These are phyloP conservation scores for Mycena metata DNA, from an alignment of 768 basidiomycete genomes.

Conservation along the genomic window DNA sequence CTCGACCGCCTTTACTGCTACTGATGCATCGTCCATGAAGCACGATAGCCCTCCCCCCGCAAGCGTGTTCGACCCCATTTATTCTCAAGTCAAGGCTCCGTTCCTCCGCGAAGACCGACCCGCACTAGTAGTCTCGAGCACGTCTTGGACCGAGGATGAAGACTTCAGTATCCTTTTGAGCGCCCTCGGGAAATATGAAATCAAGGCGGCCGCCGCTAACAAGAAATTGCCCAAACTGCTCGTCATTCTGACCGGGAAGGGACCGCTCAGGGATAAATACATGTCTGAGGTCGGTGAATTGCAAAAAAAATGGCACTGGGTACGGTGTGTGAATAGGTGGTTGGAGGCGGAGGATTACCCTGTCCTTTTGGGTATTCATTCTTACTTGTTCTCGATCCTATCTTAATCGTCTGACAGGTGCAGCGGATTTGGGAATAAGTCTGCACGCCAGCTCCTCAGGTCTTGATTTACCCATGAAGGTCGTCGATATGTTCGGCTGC, in stretches of 20 bases:
- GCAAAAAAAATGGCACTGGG: slow-evolving; percentile 81
- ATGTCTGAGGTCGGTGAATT: slow-evolving; percentile 75
- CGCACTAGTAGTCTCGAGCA: slow-evolving; percentile 90
- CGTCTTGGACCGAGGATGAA: slow-evolving; percentile 98
- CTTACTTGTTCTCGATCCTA: slow-evolving; percentile 6
- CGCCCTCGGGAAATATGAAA: slow-evolving; percentile 81
- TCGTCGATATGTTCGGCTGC: slow-evolving; percentile 99
- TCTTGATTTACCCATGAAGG: slow-evolving; percentile 97
- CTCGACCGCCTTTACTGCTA: slow-evolving; percentile 73
- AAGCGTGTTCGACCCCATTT: slow-evolving; percentile 47
- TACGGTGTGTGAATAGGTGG: slow-evolving; percentile 88
- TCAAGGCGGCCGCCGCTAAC: slow-evolving; percentile 54
- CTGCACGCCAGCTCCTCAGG: slow-evolving; percentile 92
- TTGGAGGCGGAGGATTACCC: slow-evolving; percentile 94
- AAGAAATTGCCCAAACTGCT: slow-evolving; percentile 78
- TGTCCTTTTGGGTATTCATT: slow-evolving; percentile 74
- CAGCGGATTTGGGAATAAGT: slow-evolving; percentile 92
- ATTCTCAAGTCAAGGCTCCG: slow-evolving; percentile 56
- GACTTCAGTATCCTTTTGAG: slow-evolving; percentile 89
- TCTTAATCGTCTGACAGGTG: slow-evolving; percentile 61
- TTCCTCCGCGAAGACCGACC: slow-evolving; percentile 79
- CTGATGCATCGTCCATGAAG: slow-evolving; percentile 41
- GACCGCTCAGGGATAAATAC: slow-evolving; percentile 79
- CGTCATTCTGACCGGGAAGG: slow-evolving; percentile 92
- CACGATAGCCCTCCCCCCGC: slow-evolving; percentile 41